Evolutionary conservation across 1,284 basidiomycete genomes (phyloP), one percentile per base, ranked within the genome.

Genomic region (Ceratobasidium sp.): DNA sequence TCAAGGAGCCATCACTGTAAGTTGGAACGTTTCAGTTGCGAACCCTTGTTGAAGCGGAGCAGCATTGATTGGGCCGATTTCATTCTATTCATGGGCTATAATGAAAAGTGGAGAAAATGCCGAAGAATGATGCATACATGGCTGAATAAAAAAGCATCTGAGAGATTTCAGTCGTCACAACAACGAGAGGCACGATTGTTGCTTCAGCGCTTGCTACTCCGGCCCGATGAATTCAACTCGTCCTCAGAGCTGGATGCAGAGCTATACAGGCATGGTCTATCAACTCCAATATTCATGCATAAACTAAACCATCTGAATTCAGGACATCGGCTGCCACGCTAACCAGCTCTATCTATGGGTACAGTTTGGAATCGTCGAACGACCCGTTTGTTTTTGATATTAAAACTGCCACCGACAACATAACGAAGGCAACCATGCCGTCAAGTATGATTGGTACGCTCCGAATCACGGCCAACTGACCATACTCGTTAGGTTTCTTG

Each of bases 1-100:
- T 60, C 4, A n/a, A 6, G 5, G 69, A 71, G 3, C 69, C 69
- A 28, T 60, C 69, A 6, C 30, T 71, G 69, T 71, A 43, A 14
- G 69, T 45, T 45, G 8, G n/a, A 28, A 5, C 1, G 9, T 18
- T n/a, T n/a, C n/a, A n/a, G 18, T 23, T n/a, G n/a, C n/a, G n/a
- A n/a, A n/a, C n/a, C n/a, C n/a, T n/a, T n/a, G n/a, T n/a, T n/a
- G n/a, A n/a, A n/a, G n/a, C n/a, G n/a, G n/a, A n/a, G n/a, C n/a
- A 70, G 67, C 21, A 36, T 70, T 12, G 32, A 70, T 30, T 59
- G 67, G 67, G 30, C 28, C 26, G 18, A 18, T 16, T 46, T 58
- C 41, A n/a, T 21, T 14, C 26, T 26, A 21, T 5, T 70, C 12
- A 0, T 70, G 10, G 67, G 67, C 4, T 59, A 70, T 26, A 53